These are phyloP conservation scores for Smittium mucronatum DNA, from an alignment of 371 early-diverging fungal species.

Conservation along the genomic window DNA sequence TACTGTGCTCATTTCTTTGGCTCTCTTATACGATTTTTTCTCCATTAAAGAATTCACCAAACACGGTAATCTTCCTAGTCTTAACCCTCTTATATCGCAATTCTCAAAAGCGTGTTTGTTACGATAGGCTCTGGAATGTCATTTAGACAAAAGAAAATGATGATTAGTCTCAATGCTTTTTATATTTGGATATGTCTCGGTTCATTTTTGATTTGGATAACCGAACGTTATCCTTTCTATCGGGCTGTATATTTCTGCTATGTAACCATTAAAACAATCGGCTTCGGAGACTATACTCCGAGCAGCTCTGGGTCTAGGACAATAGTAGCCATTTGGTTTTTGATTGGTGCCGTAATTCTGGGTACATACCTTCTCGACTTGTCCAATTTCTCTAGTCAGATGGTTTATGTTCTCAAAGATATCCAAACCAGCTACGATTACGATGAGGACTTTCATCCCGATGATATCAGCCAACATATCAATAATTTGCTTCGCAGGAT, in stretches of 20 bases:
- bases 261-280: slow-evolving; percentile 31
- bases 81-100: not conserved
- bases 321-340: slow-evolving; percentile 24
- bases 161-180: not conserved
- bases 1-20: not conserved
- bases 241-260: not conserved
- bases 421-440: not conserved
- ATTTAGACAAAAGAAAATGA: not conserved
- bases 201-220: not conserved
- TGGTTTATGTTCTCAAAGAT: slow-evolving; percentile 12
- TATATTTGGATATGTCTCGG: not conserved
- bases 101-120: not conserved
- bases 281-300: slow-evolving; percentile 29
- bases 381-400: slow-evolving; percentile 28
- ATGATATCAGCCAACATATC: not conserved
- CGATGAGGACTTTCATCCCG: not conserved
- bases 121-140: not conserved
- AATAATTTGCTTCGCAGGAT: not conserved
- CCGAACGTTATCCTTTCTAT: not conserved
- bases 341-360: slow-evolving; percentile 30
- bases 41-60: no score
- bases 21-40: not conserved
- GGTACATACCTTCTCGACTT: slow-evolving; percentile 31
- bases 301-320: slow-evolving; percentile 20
- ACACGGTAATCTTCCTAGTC: no score